These are phyloP conservation scores for Marasmius oreades DNA, from an alignment of 1,284 basidiomycete genomes.

Conservation along the genomic window DNA sequence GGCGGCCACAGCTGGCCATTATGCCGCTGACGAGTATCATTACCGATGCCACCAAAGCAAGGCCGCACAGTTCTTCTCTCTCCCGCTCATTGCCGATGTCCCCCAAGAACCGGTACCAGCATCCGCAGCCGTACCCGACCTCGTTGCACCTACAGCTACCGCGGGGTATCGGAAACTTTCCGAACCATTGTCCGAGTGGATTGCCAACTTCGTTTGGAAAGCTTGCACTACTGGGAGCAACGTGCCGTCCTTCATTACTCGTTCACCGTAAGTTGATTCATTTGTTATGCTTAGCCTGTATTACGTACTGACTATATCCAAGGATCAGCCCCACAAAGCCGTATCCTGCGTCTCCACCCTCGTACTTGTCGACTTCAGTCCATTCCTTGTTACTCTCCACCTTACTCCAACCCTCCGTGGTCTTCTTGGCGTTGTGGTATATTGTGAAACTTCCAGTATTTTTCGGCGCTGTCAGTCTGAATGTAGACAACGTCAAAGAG, in stretches of 20 bases:
- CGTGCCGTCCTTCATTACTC: slow-evolving; percentile 46
- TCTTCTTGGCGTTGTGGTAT: slow-evolving; percentile 81
- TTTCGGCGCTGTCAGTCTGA: slow-evolving; percentile 42
- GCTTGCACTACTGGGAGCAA: slow-evolving; percentile 65
- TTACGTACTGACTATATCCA: slow-evolving; percentile 11
- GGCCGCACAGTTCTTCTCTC: slow-evolving; percentile 19
- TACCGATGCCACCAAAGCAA: not conserved
- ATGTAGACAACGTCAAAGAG: slow-evolving; percentile 52
- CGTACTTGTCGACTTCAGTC: slow-evolving; percentile 56
- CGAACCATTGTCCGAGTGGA: slow-evolving; percentile 74
- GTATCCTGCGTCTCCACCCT: slow-evolving; percentile 46
- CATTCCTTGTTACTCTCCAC: slow-evolving; percentile 76
- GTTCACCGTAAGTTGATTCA: slow-evolving; percentile 41
- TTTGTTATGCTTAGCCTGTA: slow-evolving; percentile 19
- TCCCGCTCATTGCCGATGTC: slow-evolving; percentile 21
- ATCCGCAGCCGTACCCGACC: slow-evolving; percentile 36
- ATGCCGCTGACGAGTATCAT: slow-evolving; percentile 9
- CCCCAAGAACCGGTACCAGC: slow-evolving; percentile 29
- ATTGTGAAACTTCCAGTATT: slow-evolving; percentile 77
- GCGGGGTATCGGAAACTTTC: slow-evolving; percentile 64
- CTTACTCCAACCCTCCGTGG: slow-evolving; percentile 75
- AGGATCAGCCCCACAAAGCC: slow-evolving; percentile 33
- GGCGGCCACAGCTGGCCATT: slow-evolving; percentile 46
- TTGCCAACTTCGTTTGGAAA: slow-evolving; percentile 75
- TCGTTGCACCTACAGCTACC: slow-evolving; percentile 50